Percentiles rank a stretch among this genome's conserved stretches.
Conservation (phyloP, 495 filamentous ascomycete genomes). For the Pyronema domesticum region DNA sequence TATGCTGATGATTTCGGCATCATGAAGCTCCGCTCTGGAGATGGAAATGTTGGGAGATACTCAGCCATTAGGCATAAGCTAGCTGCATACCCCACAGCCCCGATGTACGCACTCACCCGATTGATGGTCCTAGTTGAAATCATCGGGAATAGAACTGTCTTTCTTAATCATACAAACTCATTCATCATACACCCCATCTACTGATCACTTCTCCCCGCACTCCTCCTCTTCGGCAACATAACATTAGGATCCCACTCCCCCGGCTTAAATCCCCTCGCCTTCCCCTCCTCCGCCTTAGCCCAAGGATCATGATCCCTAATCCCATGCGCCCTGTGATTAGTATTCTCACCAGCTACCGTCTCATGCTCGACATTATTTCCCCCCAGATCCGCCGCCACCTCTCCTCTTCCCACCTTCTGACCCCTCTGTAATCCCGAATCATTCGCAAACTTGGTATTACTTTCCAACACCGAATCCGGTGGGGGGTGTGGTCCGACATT, state of each 20-base stretch:
- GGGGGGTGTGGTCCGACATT: constrained; percentile 20
- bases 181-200: background rate
- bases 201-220: background rate
- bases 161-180: background rate
- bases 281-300: constrained; percentile 8
- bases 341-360: constrained; percentile 1
- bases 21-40: no score
- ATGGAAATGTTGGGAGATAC: no score
- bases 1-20: no score
- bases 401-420: background rate
- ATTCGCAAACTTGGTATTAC: constrained; percentile 6
- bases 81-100: no score
- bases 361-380: constrained; percentile 4
- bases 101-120: no score
- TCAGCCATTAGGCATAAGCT: no score
- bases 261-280: constrained; percentile 2
- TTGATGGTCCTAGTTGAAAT: no score
- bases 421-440: constrained; percentile 5
- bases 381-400: constrained; percentile 1
- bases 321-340: constrained; percentile 6
- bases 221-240: background rate
- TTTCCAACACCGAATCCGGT: constrained; percentile 3
- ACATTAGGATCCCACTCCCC: constrained; percentile 3
- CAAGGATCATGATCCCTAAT: constrained; percentile 8
- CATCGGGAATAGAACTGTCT: background rate